These are phyloP conservation scores for Abortiporus biennis DNA, from an alignment of 1,284 basidiomycete genomes.

Conservation along the genomic window DNA sequence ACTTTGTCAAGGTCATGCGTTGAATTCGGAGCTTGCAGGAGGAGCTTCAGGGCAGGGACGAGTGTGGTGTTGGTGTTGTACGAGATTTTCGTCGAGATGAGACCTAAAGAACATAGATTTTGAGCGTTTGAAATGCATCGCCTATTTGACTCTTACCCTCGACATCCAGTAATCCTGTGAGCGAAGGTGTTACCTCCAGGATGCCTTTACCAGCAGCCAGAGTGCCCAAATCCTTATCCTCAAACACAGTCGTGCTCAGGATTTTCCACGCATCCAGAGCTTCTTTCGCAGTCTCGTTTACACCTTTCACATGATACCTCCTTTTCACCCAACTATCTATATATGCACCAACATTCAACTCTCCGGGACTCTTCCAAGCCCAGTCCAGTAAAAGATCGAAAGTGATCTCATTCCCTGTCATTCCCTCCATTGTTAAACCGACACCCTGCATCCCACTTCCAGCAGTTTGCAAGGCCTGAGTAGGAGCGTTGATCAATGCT, in stretches of 20 bases:
- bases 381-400: slow-evolving; percentile 38
- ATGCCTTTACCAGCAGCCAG: slow-evolving; percentile 37
- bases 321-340: slow-evolving; percentile 29
- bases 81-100: slow-evolving; percentile 29
- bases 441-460: slow-evolving; percentile 33
- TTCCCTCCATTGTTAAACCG: slow-evolving; percentile 36
- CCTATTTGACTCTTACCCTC: slow-evolving; percentile 17
- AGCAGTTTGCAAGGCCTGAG: slow-evolving; percentile 25
- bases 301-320: slow-evolving; percentile 25
- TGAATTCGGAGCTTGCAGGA: slow-evolving; percentile 24
- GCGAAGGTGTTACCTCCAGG: slow-evolving; percentile 28
- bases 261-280: slow-evolving; percentile 32
- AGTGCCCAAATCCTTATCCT: slow-evolving; percentile 25
- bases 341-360: slow-evolving; percentile 27
- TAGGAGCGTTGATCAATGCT: slow-evolving; percentile 27
- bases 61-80: slow-evolving; percentile 34
- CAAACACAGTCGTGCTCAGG: slow-evolving; percentile 34
- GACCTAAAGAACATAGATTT: slow-evolving; percentile 20
- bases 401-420: slow-evolving; percentile 39
- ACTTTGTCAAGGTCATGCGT: slow-evolving; percentile 17
- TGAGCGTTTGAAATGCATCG: not conserved
- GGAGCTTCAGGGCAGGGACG: slow-evolving; percentile 28
- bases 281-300: slow-evolving; percentile 17
- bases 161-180: slow-evolving; percentile 28
- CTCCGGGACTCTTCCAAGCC: slow-evolving; percentile 31